These are phyloP conservation scores for Trifolium subterraneum DNA, from an alignment of 306 rosid genomes.

Conservation along the genomic window DNA sequence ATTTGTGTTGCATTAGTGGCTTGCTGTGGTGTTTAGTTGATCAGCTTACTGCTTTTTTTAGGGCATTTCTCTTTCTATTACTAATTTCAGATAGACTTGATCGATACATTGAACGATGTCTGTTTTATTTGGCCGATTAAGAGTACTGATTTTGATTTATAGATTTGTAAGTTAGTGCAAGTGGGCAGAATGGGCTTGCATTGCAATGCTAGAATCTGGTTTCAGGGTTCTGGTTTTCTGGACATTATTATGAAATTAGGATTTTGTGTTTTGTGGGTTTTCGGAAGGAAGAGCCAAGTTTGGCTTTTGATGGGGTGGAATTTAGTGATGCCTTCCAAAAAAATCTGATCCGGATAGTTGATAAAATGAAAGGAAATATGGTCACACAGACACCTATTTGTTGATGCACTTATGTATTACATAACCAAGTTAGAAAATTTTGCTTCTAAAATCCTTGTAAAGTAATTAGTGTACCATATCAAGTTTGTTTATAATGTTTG, in stretches of 20 bases:
- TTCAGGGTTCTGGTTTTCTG: neutral
- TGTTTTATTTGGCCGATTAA: neutral
- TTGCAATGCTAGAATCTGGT: neutral
- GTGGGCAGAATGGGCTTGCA: neutral
- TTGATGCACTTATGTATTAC: neutral
- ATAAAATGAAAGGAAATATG: constrained; percentile 2
- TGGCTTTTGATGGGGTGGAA: neutral
- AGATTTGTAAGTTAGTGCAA: neutral
- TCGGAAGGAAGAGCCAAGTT: neutral
- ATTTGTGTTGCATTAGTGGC: neutral
- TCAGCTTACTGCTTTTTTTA: neutral
- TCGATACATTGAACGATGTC: neutral
- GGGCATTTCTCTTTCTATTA: neutral
- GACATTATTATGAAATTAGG: neutral
- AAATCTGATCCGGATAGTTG: neutral
- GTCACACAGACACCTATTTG: neutral
- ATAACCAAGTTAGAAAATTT: neutral
- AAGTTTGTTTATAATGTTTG: constrained; percentile 12
- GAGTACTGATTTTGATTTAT: neutral
- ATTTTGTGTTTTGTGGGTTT: neutral
- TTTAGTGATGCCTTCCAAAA: neutral
- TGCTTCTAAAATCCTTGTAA: constrained; percentile 25
- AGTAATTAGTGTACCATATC: neutral
- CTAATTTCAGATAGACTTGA: neutral
- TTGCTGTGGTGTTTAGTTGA: neutral